Percentiles rank a stretch among this genome's conserved stretches.
Conservation (phyloP, 805 yeast species). For the Maudiozyma barnettii region DNA sequence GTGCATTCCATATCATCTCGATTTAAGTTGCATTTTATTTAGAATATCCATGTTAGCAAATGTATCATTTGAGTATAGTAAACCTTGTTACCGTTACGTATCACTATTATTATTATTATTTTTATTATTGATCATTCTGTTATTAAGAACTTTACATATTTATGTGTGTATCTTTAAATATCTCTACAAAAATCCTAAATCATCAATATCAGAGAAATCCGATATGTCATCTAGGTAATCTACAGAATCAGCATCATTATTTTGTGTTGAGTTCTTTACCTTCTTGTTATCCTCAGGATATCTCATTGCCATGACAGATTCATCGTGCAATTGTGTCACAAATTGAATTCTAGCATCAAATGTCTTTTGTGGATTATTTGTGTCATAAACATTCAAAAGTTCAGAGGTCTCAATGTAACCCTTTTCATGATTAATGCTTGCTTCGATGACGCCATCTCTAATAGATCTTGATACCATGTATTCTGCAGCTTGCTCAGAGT, state of each 20-base stretch:
- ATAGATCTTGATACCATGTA: constrained; percentile 95
- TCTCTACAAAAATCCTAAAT: constrained; percentile 20
- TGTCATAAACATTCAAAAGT: constrained; percentile 74
- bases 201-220: constrained; percentile 30
- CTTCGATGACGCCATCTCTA: constrained; percentile 95
- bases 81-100: no score
- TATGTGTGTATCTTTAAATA: not conserved
- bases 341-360: constrained; percentile 91
- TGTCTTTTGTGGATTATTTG: constrained; percentile 75
- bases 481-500: constrained; percentile 92
- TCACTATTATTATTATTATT: not conserved
- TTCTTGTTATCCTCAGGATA: constrained; percentile 47
- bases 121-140: not conserved
- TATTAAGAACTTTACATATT: not conserved
- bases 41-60: no score
- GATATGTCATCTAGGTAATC: constrained; percentile 25
- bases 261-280: constrained; percentile 11
- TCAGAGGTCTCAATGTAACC: constrained; percentile 91
- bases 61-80: no score
- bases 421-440: constrained; percentile 78
- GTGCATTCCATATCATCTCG: no score
- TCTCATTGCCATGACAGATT: constrained; percentile 89
- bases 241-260: constrained; percentile 17
- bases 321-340: constrained; percentile 83
- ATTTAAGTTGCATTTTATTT: no score